Evolutionary conservation across 1,139 yeast species (phyloP).

Genomic region (Schizosaccharomyces versatilis): DNA sequence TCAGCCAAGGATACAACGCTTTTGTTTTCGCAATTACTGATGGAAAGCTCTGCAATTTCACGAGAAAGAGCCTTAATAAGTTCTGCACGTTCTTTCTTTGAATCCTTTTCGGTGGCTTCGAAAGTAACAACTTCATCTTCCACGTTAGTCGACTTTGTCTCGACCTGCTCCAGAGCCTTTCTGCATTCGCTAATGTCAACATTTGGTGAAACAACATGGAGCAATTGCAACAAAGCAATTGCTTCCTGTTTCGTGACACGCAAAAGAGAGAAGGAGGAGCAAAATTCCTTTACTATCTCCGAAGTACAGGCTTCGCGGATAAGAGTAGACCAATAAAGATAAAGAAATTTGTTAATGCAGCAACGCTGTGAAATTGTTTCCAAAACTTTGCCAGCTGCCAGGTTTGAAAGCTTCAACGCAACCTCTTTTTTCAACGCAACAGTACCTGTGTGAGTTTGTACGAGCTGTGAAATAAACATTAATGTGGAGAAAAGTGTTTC

Average conservation of each 20-base stretch:
- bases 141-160: too few relatives aligned
- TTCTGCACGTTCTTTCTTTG: too few relatives aligned
- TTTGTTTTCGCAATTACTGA: too few relatives aligned
- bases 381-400: slow-evolving; percentile 10
- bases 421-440: slow-evolving; percentile 5
- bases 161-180: too few relatives aligned
- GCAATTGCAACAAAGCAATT: too few relatives aligned
- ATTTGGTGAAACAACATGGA: too few relatives aligned
- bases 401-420: slow-evolving; percentile 1
- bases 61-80: too few relatives aligned
- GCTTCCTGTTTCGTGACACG: not conserved
- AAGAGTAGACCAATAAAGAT: slow-evolving; percentile 4
- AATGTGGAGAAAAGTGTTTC: slow-evolving; percentile 14
- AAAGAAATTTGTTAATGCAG: slow-evolving; percentile 9
- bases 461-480: slow-evolving; percentile 22
- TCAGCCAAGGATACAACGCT: too few relatives aligned
- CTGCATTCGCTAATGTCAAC: too few relatives aligned
- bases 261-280: not conserved
- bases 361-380: slow-evolving; percentile 5
- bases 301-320: not conserved
- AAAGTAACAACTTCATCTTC: too few relatives aligned
- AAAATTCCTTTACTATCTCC: not conserved
- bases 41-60: too few relatives aligned
- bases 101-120: too few relatives aligned
- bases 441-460: slow-evolving; percentile 8